Conservation (phyloP, 2,329 filamentous ascomycete species). For the Thielaviopsis populi region DNA sequence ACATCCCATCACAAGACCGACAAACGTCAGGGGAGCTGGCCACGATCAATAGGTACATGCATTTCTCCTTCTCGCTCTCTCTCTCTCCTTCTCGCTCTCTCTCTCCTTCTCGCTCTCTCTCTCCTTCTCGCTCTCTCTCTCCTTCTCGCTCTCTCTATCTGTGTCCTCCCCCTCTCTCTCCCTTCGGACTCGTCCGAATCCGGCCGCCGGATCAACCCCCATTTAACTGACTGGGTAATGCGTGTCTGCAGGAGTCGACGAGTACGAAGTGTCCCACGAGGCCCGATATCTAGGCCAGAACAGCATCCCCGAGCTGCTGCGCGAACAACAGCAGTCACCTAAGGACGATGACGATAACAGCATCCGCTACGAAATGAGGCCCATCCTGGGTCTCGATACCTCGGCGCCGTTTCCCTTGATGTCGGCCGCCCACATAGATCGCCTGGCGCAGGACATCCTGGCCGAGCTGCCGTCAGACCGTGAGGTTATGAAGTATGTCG, state of each 20-base stretch:
- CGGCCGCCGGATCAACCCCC: neutral
- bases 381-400: conserved; percentile 49
- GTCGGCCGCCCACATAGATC: conserved; percentile 47
- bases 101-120: neutral
- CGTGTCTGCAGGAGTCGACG: conserved; percentile 26
- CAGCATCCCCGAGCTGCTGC: conserved; percentile 49
- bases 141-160: neutral
- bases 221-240: conserved; percentile 6
- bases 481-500: conserved; percentile 49
- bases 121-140: conserved; percentile 18
- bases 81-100: neutral
- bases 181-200: conserved; percentile 11
- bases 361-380: conserved; percentile 50
- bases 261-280: conserved; percentile 38
- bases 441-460: conserved; percentile 44
- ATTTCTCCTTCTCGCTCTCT: neutral
- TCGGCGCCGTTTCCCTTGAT: conserved; percentile 53
- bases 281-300: conserved; percentile 52
- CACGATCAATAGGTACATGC: conserved; percentile 27
- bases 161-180: neutral
- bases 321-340: conserved; percentile 40
- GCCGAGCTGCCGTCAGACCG: conserved; percentile 47
- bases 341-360: conserved; percentile 39
- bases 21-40: conserved; percentile 29
- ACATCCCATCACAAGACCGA: conserved; percentile 23